These are phyloP conservation scores for Geotrichum klebahnii DNA, from an alignment of 1,139 yeast species.

Conservation along the genomic window DNA sequence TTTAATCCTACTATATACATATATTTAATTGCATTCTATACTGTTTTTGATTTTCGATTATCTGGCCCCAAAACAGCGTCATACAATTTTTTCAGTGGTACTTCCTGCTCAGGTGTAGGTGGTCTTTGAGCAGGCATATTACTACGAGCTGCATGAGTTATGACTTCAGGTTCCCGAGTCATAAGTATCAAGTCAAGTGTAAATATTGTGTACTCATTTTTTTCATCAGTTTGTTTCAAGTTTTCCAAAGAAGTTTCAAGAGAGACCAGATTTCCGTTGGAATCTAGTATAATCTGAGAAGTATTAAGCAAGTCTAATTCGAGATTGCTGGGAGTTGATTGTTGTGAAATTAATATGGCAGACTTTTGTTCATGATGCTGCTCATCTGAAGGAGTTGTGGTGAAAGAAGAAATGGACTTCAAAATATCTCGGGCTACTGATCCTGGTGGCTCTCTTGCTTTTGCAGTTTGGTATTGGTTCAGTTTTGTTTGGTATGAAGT, in stretches of 20 bases:
- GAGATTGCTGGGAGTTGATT: background rate
- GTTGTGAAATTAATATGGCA: background rate
- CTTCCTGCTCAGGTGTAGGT: no score
- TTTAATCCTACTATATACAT: conserved; percentile 1
- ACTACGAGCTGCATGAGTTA: conserved; percentile 10
- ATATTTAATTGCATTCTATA: background rate
- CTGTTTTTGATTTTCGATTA: no score
- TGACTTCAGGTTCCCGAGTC: conserved; percentile 19
- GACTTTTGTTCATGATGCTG: background rate
- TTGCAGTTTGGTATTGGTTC: background rate
- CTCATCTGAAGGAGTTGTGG: background rate
- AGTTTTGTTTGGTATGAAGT: background rate
- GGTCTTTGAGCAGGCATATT: no score
- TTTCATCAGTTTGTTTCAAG: background rate
- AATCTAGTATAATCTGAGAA: background rate
- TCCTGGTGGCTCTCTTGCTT: background rate
- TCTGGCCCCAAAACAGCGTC: no score
- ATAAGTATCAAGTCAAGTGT: conserved; percentile 11
- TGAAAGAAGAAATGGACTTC: background rate
- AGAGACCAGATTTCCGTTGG: background rate
- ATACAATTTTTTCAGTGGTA: no score
- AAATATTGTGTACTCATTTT: conserved; percentile 4
- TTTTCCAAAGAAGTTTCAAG: background rate
- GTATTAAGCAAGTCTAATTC: background rate
- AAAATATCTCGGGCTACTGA: background rate